These are phyloP conservation scores for Biancaea sappan DNA, from an alignment of 306 rosid species.

Conservation along the genomic window DNA sequence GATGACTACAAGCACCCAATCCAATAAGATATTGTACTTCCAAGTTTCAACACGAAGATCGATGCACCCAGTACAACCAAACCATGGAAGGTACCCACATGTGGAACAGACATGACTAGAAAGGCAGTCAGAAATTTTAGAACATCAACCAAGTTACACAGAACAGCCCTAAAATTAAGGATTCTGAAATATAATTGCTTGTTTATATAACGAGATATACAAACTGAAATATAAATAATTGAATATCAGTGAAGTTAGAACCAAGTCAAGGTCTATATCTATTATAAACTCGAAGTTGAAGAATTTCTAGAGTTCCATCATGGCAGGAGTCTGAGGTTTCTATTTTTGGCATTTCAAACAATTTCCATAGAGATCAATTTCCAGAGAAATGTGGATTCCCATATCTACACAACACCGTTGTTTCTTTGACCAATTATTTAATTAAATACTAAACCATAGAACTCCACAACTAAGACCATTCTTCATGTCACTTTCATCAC, in stretches of 20 bases:
- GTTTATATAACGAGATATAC: not conserved
- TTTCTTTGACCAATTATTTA: not conserved
- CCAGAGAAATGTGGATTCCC: not conserved
- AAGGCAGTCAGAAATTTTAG: not conserved
- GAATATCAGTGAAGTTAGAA: not conserved
- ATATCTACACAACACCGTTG: not conserved
- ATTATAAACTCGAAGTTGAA: not conserved
- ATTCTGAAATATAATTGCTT: not conserved
- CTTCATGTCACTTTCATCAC: conserved; percentile 2
- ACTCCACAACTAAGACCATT: not conserved
- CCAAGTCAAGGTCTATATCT: not conserved
- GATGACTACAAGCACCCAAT: conserved; percentile 1
- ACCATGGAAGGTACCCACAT: not conserved
- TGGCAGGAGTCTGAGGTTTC: not conserved
- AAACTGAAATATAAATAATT: not conserved
- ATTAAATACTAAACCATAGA: not conserved
- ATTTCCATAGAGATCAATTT: not conserved
- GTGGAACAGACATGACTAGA: not conserved
- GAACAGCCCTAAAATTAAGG: too few relatives aligned
- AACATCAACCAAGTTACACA: not conserved
- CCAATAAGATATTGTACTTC: not conserved
- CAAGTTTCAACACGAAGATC: conserved; percentile 6
- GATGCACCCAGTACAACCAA: not conserved
- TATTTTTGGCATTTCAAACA: conserved; percentile 4
- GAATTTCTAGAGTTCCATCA: not conserved